phyloP scores from a whole-genome alignment of 202 grass and related monocot genomes.

The Thinopyrum obtusiflorum region DNA sequence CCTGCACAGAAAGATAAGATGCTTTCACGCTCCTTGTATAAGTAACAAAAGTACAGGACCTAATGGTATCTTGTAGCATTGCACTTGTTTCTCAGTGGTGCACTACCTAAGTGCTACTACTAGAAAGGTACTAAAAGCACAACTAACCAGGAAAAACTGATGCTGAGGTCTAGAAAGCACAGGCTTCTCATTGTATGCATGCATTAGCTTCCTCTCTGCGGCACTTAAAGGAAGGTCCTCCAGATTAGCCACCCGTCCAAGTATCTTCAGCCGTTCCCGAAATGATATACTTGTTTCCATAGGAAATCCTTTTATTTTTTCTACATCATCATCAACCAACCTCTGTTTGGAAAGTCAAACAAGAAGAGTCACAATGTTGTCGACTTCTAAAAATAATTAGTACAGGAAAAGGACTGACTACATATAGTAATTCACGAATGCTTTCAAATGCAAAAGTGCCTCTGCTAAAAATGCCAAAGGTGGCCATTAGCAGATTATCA shows the following conservation, averaged over 20 bases:
- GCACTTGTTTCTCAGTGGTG: not conserved
- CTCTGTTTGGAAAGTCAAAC: conserved; percentile 49
- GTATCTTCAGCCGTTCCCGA: conserved; percentile 94
- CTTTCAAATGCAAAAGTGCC: not conserved
- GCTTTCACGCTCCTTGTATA: not conserved
- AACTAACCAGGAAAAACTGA: conserved; percentile 83
- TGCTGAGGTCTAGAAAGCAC: conserved; percentile 95
- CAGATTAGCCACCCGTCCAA: conserved; percentile 86
- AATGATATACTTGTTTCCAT: conserved; percentile 74
- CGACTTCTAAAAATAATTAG: not conserved
- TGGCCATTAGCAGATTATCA: conserved; percentile 1
- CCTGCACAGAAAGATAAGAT: conserved; percentile 53
- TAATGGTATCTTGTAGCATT: not conserved
- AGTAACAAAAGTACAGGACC: not conserved
- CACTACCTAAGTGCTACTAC: not conserved
- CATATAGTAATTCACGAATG: not conserved
- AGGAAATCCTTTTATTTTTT: conserved; percentile 76
- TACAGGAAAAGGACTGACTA: not conserved
- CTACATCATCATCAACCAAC: conserved; percentile 74
- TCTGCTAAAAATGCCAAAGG: not conserved
- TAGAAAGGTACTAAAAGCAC: not conserved
- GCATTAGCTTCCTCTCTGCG: conserved; percentile 93
- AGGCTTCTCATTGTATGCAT: conserved; percentile 96
- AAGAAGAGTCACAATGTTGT: conserved; percentile 14
- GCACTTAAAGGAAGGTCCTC: conserved; percentile 90